Evolutionary conservation across 78 protist species (phyloP), one percentile per base, ranked within the genome.

Genomic region (Dictyostelium citrinum): DNA sequence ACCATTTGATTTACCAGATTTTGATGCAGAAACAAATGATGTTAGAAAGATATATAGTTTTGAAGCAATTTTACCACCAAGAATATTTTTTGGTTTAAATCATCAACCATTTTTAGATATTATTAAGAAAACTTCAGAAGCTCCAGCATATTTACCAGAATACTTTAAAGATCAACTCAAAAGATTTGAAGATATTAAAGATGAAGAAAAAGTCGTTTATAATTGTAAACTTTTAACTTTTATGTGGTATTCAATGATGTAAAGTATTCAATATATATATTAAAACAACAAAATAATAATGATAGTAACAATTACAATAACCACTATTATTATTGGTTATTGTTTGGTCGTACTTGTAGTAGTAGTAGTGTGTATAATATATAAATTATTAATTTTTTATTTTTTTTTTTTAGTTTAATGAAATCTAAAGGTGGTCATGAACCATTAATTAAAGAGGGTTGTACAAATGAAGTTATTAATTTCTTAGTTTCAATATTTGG

Each of bases 51-150:
- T 88, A 27, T 88, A 88, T 49, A 58, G 64, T 58, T 61, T 78
- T 55, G 93, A 88, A 46, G 79, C 79, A 49, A 68, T 85, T n/a
- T 27, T 85, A 6, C 92, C 92, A 85, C 83, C 70, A 39, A 33
- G 70, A 39, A 76, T 85, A n/a, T 85, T 75, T 67, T 85, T 58
- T 76, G 76, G 58, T 24, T 16, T 85, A 16, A 60, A 84, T 58
- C 81, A 64, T 55, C 55, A 76, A 60, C 14, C 60, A 35, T 85
- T 76, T 58, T 78, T 78, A 12, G 67, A 78, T 16, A 78, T 78
- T 16, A 0, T 46, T 27, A 10, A 2, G 1, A 27, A 49, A 20
- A 58, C 27, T 35, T 22, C 39, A 78, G 17, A 20, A 55, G 84
- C 58, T 10, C 64, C 60, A 55, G n/a, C 29, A 24, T 77, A 33